These are phyloP conservation scores for Sclerotinia subarctica DNA, from an alignment of 2,329 filamentous ascomycete species.

Conservation along the genomic window DNA sequence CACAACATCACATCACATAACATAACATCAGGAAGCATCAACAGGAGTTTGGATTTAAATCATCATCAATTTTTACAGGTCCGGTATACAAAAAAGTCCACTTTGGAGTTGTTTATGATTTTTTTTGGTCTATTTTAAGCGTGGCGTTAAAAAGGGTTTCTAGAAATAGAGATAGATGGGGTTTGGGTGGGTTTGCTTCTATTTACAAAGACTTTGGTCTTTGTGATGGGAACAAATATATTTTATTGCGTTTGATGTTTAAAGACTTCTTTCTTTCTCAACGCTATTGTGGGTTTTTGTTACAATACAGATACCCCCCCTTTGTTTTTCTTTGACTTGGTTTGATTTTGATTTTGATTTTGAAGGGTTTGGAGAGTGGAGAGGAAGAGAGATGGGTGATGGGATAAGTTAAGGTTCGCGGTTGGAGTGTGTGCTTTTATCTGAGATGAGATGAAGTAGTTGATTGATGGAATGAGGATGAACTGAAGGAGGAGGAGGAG, in stretches of 20 bases:
- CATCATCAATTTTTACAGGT: background rate
- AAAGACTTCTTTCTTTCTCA: background rate
- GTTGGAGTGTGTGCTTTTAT: no score
- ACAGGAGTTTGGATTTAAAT: background rate
- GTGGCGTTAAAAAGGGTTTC: background rate
- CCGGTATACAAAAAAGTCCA: slow-evolving; percentile 20
- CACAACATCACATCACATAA: background rate
- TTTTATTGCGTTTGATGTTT: background rate
- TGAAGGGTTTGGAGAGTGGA: background rate
- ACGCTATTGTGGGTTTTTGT: slow-evolving; percentile 2
- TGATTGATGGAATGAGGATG: background rate
- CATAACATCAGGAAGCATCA: background rate
- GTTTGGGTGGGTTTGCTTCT: background rate
- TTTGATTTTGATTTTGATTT: background rate
- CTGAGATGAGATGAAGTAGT: background rate
- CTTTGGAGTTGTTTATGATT: slow-evolving; percentile 17
- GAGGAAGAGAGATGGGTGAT: background rate
- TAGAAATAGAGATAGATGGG: background rate
- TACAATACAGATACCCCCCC: slow-evolving; percentile 2
- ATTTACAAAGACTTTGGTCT: background rate
- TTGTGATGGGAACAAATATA: background rate
- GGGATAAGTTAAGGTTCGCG: background rate
- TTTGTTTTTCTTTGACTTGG: background rate
- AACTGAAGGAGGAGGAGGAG: background rate
- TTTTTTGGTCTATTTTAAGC: background rate